Base-by-base conservation (phyloP, 2,329 filamentous ascomycete species). In the Colletotrichum shisoi region DNA sequence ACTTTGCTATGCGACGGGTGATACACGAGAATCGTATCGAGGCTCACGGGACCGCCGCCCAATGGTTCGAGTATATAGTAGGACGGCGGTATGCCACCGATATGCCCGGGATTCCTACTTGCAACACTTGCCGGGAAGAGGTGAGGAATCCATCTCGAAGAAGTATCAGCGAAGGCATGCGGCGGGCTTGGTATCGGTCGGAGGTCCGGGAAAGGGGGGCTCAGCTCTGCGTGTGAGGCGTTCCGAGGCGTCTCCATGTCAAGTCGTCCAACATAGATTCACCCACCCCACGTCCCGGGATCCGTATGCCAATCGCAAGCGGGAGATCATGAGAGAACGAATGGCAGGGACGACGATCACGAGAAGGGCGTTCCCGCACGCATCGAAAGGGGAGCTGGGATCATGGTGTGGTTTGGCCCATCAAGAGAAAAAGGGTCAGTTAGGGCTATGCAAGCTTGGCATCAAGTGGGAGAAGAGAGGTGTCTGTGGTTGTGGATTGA, bases 161-260 rank as follows among this genome's bases (percentile, higher is more conserved):
- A 31, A 37, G 11, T 19, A 12, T 3, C 13, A 21, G n/a, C 34
- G 37, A 56, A 44, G 37, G 31, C 7, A 34, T 34, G 31, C 8
- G 31, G 31, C 31, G 31, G 31, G 31, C 31, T 34, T 34, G 31
- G 15, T 40, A 40, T 17, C 12, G 39, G 39, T 40, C 8, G 27
- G 48, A 12, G 49, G 27, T 4, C 31, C n/a, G 31, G 34, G 31
- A 24, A 24, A 13, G 48, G 48, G 46, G 24, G 44, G 27, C 45
- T 40, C n/a, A 42, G 13, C 42, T 44, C n/a, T 45, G 64, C 61
- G 64, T 54, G 53, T 61, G 54, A 34, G 61, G 61, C 64, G 64
- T 61, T 58, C 21, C 31, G 21, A 44, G 61, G 53, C 54, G 42
- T 59, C 49, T 44, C 27, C 24, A 19, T 34, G 31, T 34, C 31